phyloP scores from a whole-genome alignment of 164 flowering plant species.

The Warburgia ugandensis region DNA sequence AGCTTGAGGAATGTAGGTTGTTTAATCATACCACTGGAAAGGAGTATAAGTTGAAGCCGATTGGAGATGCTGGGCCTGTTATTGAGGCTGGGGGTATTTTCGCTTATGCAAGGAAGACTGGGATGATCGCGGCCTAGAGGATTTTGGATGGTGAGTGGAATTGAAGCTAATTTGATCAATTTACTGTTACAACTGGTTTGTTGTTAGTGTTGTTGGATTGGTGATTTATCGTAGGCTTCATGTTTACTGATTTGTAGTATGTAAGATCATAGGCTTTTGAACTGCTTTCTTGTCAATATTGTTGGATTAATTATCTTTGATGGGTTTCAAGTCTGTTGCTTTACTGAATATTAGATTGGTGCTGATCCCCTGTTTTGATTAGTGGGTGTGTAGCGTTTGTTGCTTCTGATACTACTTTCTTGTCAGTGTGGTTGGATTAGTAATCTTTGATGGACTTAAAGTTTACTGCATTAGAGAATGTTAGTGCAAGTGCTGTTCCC shows the following conservation, averaged over 20 bases:
- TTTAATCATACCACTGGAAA: slow-evolving; percentile 86
- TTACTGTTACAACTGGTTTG: too few relatives aligned
- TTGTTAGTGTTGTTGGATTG: not conserved
- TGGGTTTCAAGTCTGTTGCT: not conserved
- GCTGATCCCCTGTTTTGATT: not conserved
- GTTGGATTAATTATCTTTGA: too few relatives aligned
- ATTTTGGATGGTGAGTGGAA: not conserved
- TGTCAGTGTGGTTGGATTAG: too few relatives aligned
- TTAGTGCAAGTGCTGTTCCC: too few relatives aligned
- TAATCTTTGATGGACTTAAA: too few relatives aligned
- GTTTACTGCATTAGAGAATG: too few relatives aligned
- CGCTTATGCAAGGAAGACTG: slow-evolving; percentile 82
- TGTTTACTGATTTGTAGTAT: not conserved
- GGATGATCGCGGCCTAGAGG: slow-evolving; percentile 68
- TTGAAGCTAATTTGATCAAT: not conserved
- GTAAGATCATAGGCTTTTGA: not conserved
- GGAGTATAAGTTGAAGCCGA: slow-evolving; percentile 77
- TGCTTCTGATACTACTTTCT: not conserved
- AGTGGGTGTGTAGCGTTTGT: not conserved
- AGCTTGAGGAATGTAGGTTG: slow-evolving; percentile 48
- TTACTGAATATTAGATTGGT: not conserved
- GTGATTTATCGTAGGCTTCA: not conserved
- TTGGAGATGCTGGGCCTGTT: slow-evolving; percentile 97
- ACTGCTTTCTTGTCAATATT: not conserved
- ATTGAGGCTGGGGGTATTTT: slow-evolving; percentile 96